These are phyloP conservation scores for Penicillium sp. DNA, from an alignment of 2,329 filamentous ascomycete species.

Conservation along the genomic window DNA sequence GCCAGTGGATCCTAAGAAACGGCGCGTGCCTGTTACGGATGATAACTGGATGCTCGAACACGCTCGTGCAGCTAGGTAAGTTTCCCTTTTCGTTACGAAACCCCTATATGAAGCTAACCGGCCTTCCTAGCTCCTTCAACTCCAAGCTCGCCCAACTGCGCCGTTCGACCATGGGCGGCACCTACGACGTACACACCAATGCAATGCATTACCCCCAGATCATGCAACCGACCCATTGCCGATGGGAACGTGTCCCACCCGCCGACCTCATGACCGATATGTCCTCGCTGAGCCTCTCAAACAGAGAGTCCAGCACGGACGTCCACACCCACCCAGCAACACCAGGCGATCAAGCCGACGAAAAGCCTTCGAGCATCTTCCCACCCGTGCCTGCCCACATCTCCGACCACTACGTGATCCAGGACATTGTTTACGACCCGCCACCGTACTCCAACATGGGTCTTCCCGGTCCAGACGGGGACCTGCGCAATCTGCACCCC, in stretches of 20 bases:
- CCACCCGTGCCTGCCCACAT: slow-evolving; percentile 52
- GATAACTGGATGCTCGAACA: slow-evolving; percentile 97
- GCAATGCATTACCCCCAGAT: slow-evolving; percentile 76
- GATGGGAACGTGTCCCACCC: slow-evolving; percentile 66
- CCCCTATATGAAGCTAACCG: slow-evolving; percentile 14
- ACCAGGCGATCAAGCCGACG: slow-evolving; percentile 6
- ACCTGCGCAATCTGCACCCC: slow-evolving; percentile 37
- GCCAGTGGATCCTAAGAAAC: slow-evolving; percentile 68
- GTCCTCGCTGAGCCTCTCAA: slow-evolving; percentile 33
- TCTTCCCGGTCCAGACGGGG: slow-evolving; percentile 49
- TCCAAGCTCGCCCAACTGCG: slow-evolving; percentile 64
- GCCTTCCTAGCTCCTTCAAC: slow-evolving; percentile 68
- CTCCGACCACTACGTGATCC: slow-evolving; percentile 58
- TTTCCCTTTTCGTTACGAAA: slow-evolving; percentile 9
- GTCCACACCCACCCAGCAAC: slow-evolving; percentile 1
- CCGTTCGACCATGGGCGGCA: slow-evolving; percentile 63
- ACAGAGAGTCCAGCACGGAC: slow-evolving; percentile 11
- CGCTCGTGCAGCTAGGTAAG: slow-evolving; percentile 80
- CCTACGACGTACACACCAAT: slow-evolving; percentile 95
- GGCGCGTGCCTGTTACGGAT: slow-evolving; percentile 81
- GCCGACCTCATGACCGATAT: slow-evolving; percentile 36
- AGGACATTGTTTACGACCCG: slow-evolving; percentile 57
- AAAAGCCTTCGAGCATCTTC: slow-evolving; percentile 42
- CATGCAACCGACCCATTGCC: slow-evolving; percentile 84
- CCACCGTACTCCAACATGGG: slow-evolving; percentile 55